Base-by-base conservation (phyloP, 2,329 filamentous ascomycete species). In the Chalaropsis ovoidea region DNA sequence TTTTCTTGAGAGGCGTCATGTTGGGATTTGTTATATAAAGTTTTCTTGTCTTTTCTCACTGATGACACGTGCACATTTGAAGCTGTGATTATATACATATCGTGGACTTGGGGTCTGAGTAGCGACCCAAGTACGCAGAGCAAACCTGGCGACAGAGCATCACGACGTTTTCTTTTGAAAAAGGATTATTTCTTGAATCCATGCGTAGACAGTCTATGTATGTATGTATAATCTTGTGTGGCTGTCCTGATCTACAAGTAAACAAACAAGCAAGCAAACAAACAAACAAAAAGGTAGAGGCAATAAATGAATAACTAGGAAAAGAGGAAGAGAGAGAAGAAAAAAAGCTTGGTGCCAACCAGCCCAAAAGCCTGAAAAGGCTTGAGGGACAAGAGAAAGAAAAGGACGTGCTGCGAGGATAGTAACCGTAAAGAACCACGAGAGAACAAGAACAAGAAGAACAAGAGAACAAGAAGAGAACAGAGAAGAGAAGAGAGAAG, bases 331-430 rank as follows among this genome's bases (percentile, higher is more conserved):
- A 47, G 41, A 22, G 49, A 41, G n/a, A 39, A 45, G 19, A 39
- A 35, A 31, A 24, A 35, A 31, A n/a, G n/a, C 22, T 35, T 60
- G 54, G 35, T 39, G 35, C 35, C 35, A 10, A 39, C 35, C 4
- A 39, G 35, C 35, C 35, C 35, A 39, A 39, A 63, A 27, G 62
- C 65, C 68, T n/a, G n/a, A n/a, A n/a, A 61, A 67, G 68, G 64
- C 68, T 42, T 58, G 43, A 68, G 24, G 58, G 67, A 64, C 65
- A 70, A 68, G 63, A 66, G 66, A 58, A 39, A 41, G 17, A 39
- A 22, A 13, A 7, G 6, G 31, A 31, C 31, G 2, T 31, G 31
- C 35, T 8, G 35, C 4, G 4, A 10, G 35, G 35, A 10, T 1
- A 39, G 8, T 39, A 39, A 8, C 8, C 35, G 35, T 39, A 39